Evolutionary conservation across 495 filamentous ascomycete species (phyloP).

Genomic region (Trichocladium antarcticum): DNA sequence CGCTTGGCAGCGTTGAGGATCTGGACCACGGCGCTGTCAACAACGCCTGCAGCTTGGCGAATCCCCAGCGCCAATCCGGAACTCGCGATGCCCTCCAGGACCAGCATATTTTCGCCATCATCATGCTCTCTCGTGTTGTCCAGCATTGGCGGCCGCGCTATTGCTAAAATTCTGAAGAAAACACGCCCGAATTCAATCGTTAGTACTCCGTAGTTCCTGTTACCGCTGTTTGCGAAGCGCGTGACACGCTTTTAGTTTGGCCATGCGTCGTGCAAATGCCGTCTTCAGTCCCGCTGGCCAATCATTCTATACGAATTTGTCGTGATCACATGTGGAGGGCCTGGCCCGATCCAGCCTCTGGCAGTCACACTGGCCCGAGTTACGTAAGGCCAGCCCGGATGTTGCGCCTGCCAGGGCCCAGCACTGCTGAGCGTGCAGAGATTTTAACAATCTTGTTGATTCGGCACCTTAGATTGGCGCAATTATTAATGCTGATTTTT

Average conservation of each 20-base stretch:
- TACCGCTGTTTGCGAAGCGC: constrained; percentile 14
- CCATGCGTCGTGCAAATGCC: constrained; percentile 2
- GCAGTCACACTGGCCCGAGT: constrained; percentile 7
- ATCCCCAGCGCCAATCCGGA: neutral
- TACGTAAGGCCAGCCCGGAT: constrained; percentile 18
- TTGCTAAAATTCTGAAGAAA: too few species aligned
- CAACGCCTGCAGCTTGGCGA: constrained; percentile 2
- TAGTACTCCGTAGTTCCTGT: too few species aligned
- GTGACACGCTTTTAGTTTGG: constrained; percentile 6
- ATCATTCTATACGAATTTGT: constrained; percentile 10
- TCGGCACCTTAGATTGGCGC: too few species aligned
- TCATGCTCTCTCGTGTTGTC: constrained; percentile 1
- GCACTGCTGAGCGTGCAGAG: neutral
- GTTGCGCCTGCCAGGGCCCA: constrained; percentile 8
- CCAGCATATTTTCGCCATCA: constrained; percentile 1
- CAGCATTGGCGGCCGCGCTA: neutral
- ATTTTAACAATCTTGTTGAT: neutral
- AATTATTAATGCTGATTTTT: neutral
- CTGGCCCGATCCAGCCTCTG: neutral
- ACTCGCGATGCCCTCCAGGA: neutral
- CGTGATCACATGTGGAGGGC: constrained; percentile 18
- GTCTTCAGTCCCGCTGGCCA: constrained; percentile 1
- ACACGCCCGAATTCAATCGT: neutral
- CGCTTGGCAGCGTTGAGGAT: too few species aligned
- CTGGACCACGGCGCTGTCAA: too few species aligned